Base-by-base conservation (phyloP, 768 basidiomycete species). In the Tricholoma saponaceum region DNA sequence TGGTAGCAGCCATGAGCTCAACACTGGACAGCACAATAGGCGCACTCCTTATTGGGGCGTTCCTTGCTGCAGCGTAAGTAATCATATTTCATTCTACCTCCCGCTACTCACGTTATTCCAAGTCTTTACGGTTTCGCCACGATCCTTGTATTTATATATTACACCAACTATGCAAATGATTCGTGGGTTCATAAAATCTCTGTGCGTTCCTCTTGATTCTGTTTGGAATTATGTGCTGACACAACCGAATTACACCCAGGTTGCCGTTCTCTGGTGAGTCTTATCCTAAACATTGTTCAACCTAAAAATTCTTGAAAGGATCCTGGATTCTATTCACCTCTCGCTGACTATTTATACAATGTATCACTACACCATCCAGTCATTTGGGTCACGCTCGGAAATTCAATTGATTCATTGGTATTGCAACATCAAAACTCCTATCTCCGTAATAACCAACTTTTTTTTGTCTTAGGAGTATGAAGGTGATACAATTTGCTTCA, bases 1-100 rank as follows among this genome's bases (percentile, higher is more conserved):
- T 10, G 8, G 30, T 32, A 32, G 30, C 30, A 10, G 30, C 30
- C 2, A 32, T 32, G 30, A 28, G 28, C 28, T 28, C 28, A 28
- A 8, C 28, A 28, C 54, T 70, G 32, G 67, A 58, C 50, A 68
- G 66, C 58, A 72, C 71, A 6, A 52, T 70, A 1, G 71, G 71
- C 43, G 71, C 69, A 7, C 62, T 63, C 18, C 69, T 70, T 56
- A 13, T 72, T 32, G 71, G 71, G 13, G 55, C 64, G 9, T 55
- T 67, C 47, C 58, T 62, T 47, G 65, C 71, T 50, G 63, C 66
- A 13, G 64, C 70, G 71, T 70, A 61, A 55, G 71, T 64, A 3
- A 16, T 16, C 4, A 33, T 4, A 35, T 20, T 8, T 14, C n/a
- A 2, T 12, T 41, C 10, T 33, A 16, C 20, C 14, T 22, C 6